These are phyloP conservation scores for Mucor circinelloides DNA, from an alignment of 371 early-diverging fungal species.

Conservation along the genomic window DNA sequence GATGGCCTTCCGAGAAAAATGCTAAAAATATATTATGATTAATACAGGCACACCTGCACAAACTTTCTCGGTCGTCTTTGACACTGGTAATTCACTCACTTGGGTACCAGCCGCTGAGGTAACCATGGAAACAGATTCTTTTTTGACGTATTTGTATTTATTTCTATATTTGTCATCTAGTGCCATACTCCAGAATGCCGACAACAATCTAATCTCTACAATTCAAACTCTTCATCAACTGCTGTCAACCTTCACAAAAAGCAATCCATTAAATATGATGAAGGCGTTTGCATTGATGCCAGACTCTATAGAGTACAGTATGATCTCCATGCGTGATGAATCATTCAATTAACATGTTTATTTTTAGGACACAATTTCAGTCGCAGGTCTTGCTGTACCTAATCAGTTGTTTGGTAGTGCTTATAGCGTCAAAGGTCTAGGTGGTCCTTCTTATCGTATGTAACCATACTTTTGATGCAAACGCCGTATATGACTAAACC, in stretches of 20 bases:
- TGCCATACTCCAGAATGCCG: conserved; percentile 42
- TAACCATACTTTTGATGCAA: not conserved
- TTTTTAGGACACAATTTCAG: conserved; percentile 41
- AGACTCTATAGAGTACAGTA: conserved; percentile 40
- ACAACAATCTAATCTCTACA: conserved; percentile 29
- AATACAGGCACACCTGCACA: conserved; percentile 43
- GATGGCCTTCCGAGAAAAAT: conserved; percentile 12
- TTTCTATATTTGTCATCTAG: conserved; percentile 19
- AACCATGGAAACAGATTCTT: conserved; percentile 1
- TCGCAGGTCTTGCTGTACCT: conserved; percentile 39
- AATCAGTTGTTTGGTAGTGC: conserved; percentile 48
- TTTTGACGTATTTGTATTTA: conserved; percentile 3
- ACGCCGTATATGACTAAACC: not conserved
- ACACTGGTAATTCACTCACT: conserved; percentile 43
- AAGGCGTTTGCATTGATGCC: conserved; percentile 45
- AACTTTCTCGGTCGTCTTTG: conserved; percentile 42
- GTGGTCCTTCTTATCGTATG: conserved; percentile 44
- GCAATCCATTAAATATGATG: conserved; percentile 39
- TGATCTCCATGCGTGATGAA: not conserved
- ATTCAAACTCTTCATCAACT: conserved; percentile 35
- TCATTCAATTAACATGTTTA: not conserved
- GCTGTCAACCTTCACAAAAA: conserved; percentile 42
- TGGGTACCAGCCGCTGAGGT: conserved; percentile 51
- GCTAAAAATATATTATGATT: not conserved
- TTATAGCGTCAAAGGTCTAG: conserved; percentile 43